These are phyloP conservation scores for Morella rubra DNA, from an alignment of 306 rosid species.

Conservation along the genomic window DNA sequence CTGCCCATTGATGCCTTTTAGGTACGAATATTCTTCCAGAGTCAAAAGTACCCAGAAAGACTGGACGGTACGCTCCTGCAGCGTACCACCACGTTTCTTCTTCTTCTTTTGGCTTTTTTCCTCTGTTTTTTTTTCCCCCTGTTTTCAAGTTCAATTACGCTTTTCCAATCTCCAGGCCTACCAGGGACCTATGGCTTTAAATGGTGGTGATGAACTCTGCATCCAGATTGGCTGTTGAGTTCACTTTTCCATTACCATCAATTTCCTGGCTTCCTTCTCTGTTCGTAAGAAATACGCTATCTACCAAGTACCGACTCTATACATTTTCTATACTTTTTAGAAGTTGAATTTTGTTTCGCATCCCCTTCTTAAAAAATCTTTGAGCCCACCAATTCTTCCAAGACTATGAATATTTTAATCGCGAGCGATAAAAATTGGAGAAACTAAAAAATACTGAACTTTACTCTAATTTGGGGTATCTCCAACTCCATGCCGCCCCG, in stretches of 20 bases:
- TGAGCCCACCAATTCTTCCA: too few species aligned
- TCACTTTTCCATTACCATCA: too few species aligned
- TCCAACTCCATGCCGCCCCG: too few species aligned
- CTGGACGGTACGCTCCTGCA: neutral
- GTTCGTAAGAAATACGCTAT: neutral
- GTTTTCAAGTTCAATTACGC: neutral
- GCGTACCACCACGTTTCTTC: neutral
- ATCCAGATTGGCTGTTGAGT: neutral
- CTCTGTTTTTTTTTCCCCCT: too few species aligned
- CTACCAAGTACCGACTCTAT: neutral
- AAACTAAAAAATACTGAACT: too few species aligned
- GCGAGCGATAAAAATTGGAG: too few species aligned
- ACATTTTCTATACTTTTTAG: too few species aligned
- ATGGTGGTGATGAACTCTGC: neutral
- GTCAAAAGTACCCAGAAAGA: neutral
- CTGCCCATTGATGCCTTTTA: conserved; percentile 23
- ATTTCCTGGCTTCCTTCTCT: neutral
- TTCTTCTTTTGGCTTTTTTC: too few species aligned
- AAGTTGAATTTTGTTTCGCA: too few species aligned
- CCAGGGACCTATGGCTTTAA: neutral
- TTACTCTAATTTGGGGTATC: too few species aligned
- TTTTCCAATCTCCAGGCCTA: neutral
- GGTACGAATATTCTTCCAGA: neutral
- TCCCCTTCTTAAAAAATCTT: too few species aligned
- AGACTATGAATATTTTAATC: too few species aligned